These are phyloP conservation scores for Auricularia auricula-judae DNA, from an alignment of 768 basidiomycete species.

Conservation along the genomic window DNA sequence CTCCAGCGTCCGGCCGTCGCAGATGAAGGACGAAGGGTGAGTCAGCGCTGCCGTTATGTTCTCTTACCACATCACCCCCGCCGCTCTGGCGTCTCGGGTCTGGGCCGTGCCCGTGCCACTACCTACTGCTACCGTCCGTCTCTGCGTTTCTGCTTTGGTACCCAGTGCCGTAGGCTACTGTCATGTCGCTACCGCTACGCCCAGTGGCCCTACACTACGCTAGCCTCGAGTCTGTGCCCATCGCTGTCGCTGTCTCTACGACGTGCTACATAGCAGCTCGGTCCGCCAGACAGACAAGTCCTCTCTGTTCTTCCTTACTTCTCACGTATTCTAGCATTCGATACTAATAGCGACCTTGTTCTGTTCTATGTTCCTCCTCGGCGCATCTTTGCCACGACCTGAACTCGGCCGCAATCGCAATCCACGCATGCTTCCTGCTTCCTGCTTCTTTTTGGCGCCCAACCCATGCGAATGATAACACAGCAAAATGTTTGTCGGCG, in stretches of 20 bases:
- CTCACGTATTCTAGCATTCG: constrained; percentile 59
- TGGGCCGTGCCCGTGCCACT: constrained; percentile 51
- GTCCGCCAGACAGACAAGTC: constrained; percentile 10
- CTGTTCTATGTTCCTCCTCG: constrained; percentile 23
- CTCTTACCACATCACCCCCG: constrained; percentile 29
- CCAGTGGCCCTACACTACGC: constrained; percentile 37
- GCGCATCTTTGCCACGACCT: constrained; percentile 11
- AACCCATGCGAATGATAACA: constrained; percentile 15
- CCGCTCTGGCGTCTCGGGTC: constrained; percentile 44
- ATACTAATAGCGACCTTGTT: constrained; percentile 72
- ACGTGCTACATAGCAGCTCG: neutral
- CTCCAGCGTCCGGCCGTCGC: constrained; percentile 52
- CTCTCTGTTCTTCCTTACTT: constrained; percentile 46
- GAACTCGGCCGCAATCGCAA: constrained; percentile 4
- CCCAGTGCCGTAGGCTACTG: too few species aligned
- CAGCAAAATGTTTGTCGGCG: constrained; percentile 99
- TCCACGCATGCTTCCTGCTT: neutral
- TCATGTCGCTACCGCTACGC: too few species aligned
- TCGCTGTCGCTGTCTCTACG: constrained; percentile 34
- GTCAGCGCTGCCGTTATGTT: constrained; percentile 26
- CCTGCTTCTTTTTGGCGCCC: neutral
- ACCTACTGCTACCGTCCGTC: constrained; percentile 58
- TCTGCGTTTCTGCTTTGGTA: too few species aligned
- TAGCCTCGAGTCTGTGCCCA: constrained; percentile 29
- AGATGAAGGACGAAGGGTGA: constrained; percentile 99